Percentiles rank a stretch among this genome's conserved stretches.
Evolutionary conservation across 1,284 basidiomycete genomes (phyloP).

Genomic region (Puccinia horiana): DNA sequence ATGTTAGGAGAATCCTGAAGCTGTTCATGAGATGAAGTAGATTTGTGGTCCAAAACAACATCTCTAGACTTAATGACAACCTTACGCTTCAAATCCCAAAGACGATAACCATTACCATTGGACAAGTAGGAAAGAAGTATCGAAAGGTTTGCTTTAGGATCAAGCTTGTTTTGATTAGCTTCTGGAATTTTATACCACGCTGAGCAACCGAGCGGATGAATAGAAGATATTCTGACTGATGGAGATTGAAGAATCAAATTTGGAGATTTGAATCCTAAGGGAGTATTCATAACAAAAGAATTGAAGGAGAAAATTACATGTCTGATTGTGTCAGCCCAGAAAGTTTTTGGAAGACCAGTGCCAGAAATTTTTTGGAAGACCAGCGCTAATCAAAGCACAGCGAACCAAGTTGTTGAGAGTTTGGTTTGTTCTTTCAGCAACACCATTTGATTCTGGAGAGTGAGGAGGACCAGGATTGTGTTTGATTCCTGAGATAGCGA

Average conservation of each 20-base stretch:
- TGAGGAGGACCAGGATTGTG: background rate
- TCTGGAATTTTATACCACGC: background rate
- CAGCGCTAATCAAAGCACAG: conserved; percentile 5
- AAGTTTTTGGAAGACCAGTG: no score
- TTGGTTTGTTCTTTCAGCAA: no score
- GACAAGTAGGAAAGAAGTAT: background rate
- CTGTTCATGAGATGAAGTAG: background rate
- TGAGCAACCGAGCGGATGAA: conserved; percentile 7
- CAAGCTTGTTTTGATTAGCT: background rate
- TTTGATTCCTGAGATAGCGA: background rate
- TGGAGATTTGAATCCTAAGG: no score
- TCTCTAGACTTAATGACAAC: background rate
- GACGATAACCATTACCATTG: conserved; percentile 2
- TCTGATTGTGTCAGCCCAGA: background rate
- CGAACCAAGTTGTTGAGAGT: background rate
- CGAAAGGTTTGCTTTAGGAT: background rate
- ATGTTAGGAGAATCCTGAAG: background rate
- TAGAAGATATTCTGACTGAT: background rate
- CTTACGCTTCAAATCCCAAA: background rate
- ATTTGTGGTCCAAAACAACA: background rate
- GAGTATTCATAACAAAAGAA: background rate
- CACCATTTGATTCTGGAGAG: no score
- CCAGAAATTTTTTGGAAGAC: background rate
- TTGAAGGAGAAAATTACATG: conserved; percentile 10
- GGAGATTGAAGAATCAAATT: background rate